Evolutionary conservation across 1,284 basidiomycete genomes (phyloP).

Genomic region (Pseudozyma thailandica): DNA sequence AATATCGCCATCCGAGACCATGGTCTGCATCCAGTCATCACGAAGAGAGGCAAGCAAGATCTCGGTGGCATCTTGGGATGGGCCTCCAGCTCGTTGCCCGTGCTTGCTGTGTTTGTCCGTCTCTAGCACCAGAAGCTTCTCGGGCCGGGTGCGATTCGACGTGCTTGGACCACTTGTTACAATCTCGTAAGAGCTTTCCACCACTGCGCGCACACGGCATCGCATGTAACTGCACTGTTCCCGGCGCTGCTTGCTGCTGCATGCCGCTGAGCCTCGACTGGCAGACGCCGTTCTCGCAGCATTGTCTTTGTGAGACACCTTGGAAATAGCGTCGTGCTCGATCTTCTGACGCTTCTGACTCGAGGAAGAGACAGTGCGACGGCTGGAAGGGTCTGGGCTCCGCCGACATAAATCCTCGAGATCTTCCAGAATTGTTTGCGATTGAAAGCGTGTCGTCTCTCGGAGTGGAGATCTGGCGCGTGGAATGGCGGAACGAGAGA

Average conservation of each 20-base stretch:
- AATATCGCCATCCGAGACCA: slow-evolving; percentile 37
- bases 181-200: slow-evolving; percentile 24
- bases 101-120: slow-evolving; percentile 16
- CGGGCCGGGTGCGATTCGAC: slow-evolving; percentile 19
- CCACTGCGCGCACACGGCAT: slow-evolving; percentile 22
- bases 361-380: slow-evolving; percentile 19
- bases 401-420: slow-evolving; percentile 20
- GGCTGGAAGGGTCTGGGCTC: not conserved
- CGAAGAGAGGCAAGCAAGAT: slow-evolving; percentile 47
- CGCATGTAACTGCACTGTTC: slow-evolving; percentile 28
- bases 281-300: not conserved
- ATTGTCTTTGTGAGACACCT: not conserved
- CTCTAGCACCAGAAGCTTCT: slow-evolving; percentile 36
- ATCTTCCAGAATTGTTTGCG: slow-evolving; percentile 16
- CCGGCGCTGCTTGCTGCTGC: not conserved
- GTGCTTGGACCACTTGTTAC: not conserved
- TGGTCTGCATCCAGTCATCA: slow-evolving; percentile 57
- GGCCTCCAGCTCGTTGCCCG: slow-evolving; percentile 6
- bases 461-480: slow-evolving; percentile 20
- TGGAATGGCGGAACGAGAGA: not conserved
- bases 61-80: slow-evolving; percentile 1
- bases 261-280: not conserved
- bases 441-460: slow-evolving; percentile 23
- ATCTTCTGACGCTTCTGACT: slow-evolving; percentile 31
- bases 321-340: not conserved